Evolutionary conservation across 2,329 filamentous ascomycete species (phyloP), one percentile per base, ranked within the genome.

Genomic region (Dactylellina parvicollis): DNA sequence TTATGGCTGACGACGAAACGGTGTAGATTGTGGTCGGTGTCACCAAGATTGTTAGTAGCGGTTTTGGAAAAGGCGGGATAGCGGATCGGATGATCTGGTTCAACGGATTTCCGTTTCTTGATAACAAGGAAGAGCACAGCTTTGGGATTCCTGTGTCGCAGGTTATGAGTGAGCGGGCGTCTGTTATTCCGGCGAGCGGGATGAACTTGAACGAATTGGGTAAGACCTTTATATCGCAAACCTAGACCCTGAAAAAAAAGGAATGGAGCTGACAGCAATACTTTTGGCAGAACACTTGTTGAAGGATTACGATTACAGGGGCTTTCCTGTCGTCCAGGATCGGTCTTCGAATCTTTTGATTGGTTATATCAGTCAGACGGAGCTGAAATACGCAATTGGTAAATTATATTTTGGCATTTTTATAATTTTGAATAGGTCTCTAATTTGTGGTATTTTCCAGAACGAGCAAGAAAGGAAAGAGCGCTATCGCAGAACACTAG

Each of bases 61-160:
- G 92, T 10, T 95, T 96, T 79, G 92, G 92, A n/a, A 96, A 94
- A 79, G 95, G 94, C 28, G 95, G 95, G 49, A 98, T 99, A 69
- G 95, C 95, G 20, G 95, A 99, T 80, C 90, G 92, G 74, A 96
- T 97, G 92, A 99, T 99, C 77, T 96, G 92, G 90, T 96, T 97
- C 82, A 98, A 92, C 77, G 95, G 95, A 0, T 96, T 97, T 78
- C 95, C 95, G 0, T 99, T 96, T 82, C 85, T 99, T 1, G 95
- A 99, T 82, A 96, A 91, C 81, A 99, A 99, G 79, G 94, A 98
- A 81, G 95, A 98, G 66, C 93, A 97, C 81, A 93, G 93, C 59
- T 97, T 98, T 81, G 94, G 93, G 49, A 93, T 98, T 0, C 90
- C 95, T 0, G 95, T 98, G 8, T 95, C 92, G 0, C 87, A 91